These are phyloP conservation scores for Aspergillus avenaceus DNA, from an alignment of 495 filamentous ascomycete species.

Conservation along the genomic window DNA sequence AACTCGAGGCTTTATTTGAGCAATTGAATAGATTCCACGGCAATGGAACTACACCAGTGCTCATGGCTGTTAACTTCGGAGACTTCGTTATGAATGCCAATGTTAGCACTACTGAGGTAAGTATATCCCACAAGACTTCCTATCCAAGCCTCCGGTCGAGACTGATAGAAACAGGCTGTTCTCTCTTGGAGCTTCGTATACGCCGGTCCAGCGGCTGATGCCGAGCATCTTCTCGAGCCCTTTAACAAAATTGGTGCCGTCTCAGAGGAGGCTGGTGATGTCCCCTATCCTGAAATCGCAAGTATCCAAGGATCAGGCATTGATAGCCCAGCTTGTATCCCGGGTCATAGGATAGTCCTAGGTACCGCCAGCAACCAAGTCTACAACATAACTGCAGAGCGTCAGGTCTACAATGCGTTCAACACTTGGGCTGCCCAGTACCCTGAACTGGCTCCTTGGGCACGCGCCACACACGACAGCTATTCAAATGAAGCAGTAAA, in stretches of 20 bases:
- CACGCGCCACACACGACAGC: background rate
- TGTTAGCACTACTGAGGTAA: background rate
- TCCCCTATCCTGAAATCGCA: background rate
- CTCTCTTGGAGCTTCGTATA: slow-evolving; percentile 1
- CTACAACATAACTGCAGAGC: slow-evolving; percentile 8
- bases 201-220: background rate
- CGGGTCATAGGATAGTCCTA: background rate
- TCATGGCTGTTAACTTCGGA: slow-evolving; percentile 3
- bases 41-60: slow-evolving; percentile 1
- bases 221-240: background rate
- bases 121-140: no score
- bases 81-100: background rate
- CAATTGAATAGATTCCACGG: slow-evolving; percentile 1
- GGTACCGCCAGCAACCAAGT: slow-evolving; percentile 1
- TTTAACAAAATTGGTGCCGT: background rate
- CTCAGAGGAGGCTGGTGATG: background rate
- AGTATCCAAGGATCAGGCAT: background rate
- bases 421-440: background rate
- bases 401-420: slow-evolving; percentile 1
- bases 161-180: no score
- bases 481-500: slow-evolving; percentile 5
- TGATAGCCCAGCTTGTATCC: background rate
- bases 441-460: background rate
- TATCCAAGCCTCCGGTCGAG: no score
- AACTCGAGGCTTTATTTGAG: slow-evolving; percentile 7